phyloP scores from a whole-genome alignment of 2,329 filamentous ascomycete species.

The Arthrobotrys sinensis region DNA sequence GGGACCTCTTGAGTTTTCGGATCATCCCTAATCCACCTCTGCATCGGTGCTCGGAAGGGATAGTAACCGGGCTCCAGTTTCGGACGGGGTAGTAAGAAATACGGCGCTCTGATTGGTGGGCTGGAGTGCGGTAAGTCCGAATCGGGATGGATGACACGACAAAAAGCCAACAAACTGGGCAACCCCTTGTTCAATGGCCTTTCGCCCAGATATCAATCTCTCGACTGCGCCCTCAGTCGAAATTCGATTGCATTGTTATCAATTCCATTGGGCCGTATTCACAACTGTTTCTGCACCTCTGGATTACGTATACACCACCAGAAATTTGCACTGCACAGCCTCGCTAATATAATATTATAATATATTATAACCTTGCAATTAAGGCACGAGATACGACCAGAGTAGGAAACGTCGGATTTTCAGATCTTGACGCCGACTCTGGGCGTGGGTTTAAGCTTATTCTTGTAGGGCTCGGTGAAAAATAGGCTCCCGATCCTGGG shows the following conservation, averaged over 20 bases:
- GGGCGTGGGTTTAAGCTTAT: conserved; percentile 23
- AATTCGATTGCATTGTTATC: conserved; percentile 4
- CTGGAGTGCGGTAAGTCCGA: conserved; percentile 4
- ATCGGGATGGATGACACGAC: conserved; percentile 41
- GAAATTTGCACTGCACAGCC: conserved; percentile 8
- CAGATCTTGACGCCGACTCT: background rate
- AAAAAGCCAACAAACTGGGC: conserved; percentile 7
- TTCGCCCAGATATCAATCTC: conserved; percentile 1
- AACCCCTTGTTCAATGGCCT: background rate
- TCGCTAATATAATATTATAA: background rate
- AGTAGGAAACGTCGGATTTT: background rate
- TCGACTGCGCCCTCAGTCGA: conserved; percentile 1
- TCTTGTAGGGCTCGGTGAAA: conserved; percentile 16
- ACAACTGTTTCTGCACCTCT: background rate
- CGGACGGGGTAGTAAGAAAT: background rate
- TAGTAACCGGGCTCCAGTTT: conserved; percentile 20
- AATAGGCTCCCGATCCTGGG: conserved; percentile 5
- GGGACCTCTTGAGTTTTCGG: conserved; percentile 21
- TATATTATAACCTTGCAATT: background rate
- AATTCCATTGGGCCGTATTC: background rate
- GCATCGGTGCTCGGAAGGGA: conserved; percentile 40
- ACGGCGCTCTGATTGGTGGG: conserved; percentile 29
- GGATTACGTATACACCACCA: conserved; percentile 5
- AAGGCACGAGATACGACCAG: background rate
- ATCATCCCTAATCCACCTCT: conserved; percentile 29